A percentile compares a stretch with the other conserved stretches of the same genome.
These are phyloP conservation scores for Cytospora chrysosperma DNA, from an alignment of 2,329 filamentous ascomycete species.

Conservation along the genomic window DNA sequence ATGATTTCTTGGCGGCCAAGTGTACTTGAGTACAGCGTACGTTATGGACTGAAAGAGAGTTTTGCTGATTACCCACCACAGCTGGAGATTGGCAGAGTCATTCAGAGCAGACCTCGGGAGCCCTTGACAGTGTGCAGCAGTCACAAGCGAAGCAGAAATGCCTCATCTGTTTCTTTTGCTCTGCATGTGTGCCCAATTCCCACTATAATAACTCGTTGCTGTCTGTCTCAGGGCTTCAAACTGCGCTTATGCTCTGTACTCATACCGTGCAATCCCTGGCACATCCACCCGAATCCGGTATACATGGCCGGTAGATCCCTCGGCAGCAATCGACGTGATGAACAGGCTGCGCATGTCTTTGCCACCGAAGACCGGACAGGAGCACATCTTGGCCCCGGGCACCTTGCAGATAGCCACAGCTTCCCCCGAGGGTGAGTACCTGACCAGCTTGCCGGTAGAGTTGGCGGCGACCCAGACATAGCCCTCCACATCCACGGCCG, in stretches of 20 bases:
- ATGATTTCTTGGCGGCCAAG: not conserved
- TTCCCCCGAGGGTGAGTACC: slow-evolving; percentile 20
- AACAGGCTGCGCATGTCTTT: slow-evolving; percentile 23
- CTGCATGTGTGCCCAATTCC: not conserved
- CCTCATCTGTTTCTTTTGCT: too few relatives aligned
- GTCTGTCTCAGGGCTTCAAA: not conserved
- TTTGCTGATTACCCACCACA: too few relatives aligned
- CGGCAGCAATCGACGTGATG: slow-evolving; percentile 23
- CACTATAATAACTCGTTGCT: not conserved
- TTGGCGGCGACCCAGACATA: slow-evolving; percentile 21
- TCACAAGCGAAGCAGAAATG: too few relatives aligned
- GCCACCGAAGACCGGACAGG: slow-evolving; percentile 24
- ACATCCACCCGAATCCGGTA: slow-evolving; percentile 20
- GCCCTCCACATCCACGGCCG: slow-evolving; percentile 21
- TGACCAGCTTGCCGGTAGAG: slow-evolving; percentile 25
- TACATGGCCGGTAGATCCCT: slow-evolving; percentile 24
- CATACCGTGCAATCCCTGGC: slow-evolving; percentile 9
- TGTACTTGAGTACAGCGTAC: too few relatives aligned
- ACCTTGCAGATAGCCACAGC: slow-evolving; percentile 13
- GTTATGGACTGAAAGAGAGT: too few relatives aligned
- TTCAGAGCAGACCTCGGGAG: not conserved
- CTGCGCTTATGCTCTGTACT: slow-evolving; percentile 1
- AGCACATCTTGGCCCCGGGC: slow-evolving; percentile 24
- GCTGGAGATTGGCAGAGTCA: too few relatives aligned
- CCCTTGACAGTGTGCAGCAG: too few relatives aligned